phyloP scores from a whole-genome alignment of 768 basidiomycete genomes.

The Clavulina sp. region DNA sequence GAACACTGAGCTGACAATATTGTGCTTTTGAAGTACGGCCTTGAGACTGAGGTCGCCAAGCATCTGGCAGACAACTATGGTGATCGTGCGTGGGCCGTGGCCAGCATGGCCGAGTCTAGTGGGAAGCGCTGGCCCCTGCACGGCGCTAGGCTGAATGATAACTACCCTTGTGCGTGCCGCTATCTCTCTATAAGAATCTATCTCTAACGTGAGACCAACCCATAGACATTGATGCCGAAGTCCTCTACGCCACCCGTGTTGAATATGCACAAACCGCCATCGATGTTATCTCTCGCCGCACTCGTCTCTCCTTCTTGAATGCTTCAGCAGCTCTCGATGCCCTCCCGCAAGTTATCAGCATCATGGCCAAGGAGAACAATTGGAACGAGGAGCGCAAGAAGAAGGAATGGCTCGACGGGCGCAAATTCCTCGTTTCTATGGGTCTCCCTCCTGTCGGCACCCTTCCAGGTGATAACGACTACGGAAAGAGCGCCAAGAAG shows the following conservation, averaged over 20 bases:
- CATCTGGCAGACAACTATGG: conserved; percentile 91
- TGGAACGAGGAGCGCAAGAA: conserved; percentile 50
- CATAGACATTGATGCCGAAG: conserved; percentile 78
- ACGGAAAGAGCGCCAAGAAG: not conserved
- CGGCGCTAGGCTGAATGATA: conserved; percentile 48
- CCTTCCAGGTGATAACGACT: not conserved
- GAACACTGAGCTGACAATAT: not conserved
- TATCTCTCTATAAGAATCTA: not conserved
- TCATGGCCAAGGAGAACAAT: conserved; percentile 72
- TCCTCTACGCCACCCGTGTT: conserved; percentile 68
- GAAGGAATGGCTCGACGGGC: conserved; percentile 41
- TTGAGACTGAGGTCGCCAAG: conserved; percentile 82
- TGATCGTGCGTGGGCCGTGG: conserved; percentile 91
- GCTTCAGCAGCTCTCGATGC: conserved; percentile 67
- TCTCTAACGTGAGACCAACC: not conserved
- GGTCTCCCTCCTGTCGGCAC: conserved; percentile 32
- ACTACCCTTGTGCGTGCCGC: conserved; percentile 51
- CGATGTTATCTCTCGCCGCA: conserved; percentile 84
- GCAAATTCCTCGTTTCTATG: conserved; percentile 68
- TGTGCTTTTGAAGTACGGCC: conserved; percentile 43
- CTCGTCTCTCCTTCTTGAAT: conserved; percentile 89
- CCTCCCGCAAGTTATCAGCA: conserved; percentile 74
- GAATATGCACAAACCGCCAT: conserved; percentile 89
- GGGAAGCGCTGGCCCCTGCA: conserved; percentile 74
- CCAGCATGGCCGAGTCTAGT: conserved; percentile 58